Evolutionary conservation across 805 yeast genomes (phyloP), one percentile per base, ranked within the genome.

Genomic region (Sugiyamaella boreocaroliniensis): DNA sequence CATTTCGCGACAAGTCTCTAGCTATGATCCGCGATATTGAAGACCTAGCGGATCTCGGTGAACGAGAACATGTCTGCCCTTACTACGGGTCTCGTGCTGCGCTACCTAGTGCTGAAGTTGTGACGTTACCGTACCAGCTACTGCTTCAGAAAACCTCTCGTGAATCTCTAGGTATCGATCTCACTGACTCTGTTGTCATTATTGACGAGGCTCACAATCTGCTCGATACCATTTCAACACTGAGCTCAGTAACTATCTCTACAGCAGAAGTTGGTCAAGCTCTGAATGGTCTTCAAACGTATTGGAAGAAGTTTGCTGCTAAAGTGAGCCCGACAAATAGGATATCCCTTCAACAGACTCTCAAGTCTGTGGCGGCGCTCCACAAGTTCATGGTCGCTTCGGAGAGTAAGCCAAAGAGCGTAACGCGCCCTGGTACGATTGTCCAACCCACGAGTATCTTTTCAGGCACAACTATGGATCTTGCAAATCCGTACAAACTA

Each of bases 131-230:
- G 0, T 90, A 90, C 61, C 97, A 89, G 60, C 72, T 87, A 56
- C 66, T 90, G 12, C 69, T 88, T 0, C 86, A 83, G 55, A 75
- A 75, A 11, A 71, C 74, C 7, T 71, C 93, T 0, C 72, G 97
- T 59, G 74, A 75, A 4, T 71, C 81, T 0, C 63, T 89, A 43
- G 78, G 79, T 1, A 63, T 90, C 5, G 75, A 82, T 42, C 61
- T 90, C 9, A 75, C 76, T 49, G 77, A 80, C 52, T 75, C 90
- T 0, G 76, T 90, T 1, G 80, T 92, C 0, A 78, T 92, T 4
- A 82, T 90, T 26, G 98, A 90, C 66, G 98, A 90, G 64, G 97
- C 97, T 0, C 98, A 90, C 64, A 90, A 90, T 64, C 69, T 90
- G 43, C 64, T 89, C 29, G 97, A 89, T 59, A 82, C 90, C 0